Conservation (phyloP, 169 alveolate species). For the Prorocentrum cordatum region DNA sequence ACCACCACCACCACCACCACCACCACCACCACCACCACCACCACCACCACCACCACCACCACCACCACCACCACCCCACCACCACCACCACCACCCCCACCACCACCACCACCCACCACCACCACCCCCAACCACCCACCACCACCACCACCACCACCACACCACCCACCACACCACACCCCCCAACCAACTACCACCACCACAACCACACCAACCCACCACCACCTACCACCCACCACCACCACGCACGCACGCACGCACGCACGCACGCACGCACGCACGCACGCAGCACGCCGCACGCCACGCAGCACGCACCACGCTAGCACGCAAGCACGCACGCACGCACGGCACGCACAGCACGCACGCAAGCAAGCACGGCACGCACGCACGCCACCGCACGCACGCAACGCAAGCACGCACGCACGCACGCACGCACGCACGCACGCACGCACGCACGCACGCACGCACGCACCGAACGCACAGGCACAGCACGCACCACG, state of each 20-base stretch:
- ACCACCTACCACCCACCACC: not conserved
- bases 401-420: slow-evolving; percentile 4
- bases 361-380: not conserved
- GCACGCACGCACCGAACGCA: not conserved
- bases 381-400: not conserved
- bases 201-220: too few species aligned
- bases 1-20: too few species aligned
- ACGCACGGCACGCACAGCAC: not conserved
- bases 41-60: too few species aligned
- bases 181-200: too few species aligned
- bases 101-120: too few species aligned
- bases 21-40: too few species aligned
- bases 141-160: too few species aligned
- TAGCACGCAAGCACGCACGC: not conserved
- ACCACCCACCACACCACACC: too few species aligned
- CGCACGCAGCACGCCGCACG: not conserved
- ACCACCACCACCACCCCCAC: too few species aligned
- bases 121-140: too few species aligned
- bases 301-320: not conserved
- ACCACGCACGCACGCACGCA: not conserved
- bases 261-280: not conserved
- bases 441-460: slow-evolving; percentile 8
- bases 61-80: too few species aligned
- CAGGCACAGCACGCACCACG: not conserved
- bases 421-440: slow-evolving; percentile 2